Percentiles rank a stretch among this genome's conserved stretches.
Conservation (phyloP, 106 monocot genomes). For the Hemerocallis citrina region DNA sequence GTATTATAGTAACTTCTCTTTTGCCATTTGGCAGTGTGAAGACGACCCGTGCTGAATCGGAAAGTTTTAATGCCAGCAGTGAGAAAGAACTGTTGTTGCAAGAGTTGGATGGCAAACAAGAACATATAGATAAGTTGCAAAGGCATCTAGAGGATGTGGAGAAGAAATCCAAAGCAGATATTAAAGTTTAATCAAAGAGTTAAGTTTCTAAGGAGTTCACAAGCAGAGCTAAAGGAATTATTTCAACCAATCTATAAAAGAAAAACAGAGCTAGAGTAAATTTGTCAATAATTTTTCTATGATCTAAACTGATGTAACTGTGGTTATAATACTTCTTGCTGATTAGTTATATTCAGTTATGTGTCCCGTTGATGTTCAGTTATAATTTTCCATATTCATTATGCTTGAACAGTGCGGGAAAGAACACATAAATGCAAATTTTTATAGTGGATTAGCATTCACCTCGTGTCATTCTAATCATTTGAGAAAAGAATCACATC, state of each 20-base stretch:
- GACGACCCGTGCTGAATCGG: constrained; percentile 43
- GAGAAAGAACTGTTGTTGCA: constrained; percentile 58
- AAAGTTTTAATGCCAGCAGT: constrained; percentile 29
- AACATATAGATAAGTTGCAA: constrained; percentile 40
- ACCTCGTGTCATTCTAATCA: too few relatives aligned
- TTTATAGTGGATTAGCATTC: too few relatives aligned
- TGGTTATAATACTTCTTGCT: too few relatives aligned
- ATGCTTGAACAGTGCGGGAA: too few relatives aligned
- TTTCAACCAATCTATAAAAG: constrained; percentile 49
- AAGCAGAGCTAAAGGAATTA: constrained; percentile 59
- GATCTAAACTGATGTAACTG: too few relatives aligned
- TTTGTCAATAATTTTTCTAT: neutral
- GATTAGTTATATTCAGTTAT: too few relatives aligned
- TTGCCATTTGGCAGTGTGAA: constrained; percentile 39
- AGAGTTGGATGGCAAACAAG: constrained; percentile 47
- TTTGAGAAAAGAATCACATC: too few relatives aligned
- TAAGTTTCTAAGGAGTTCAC: constrained; percentile 74
- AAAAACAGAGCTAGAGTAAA: constrained; percentile 69
- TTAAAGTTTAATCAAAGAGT: constrained; percentile 85
- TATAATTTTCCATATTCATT: too few relatives aligned
- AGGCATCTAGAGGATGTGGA: constrained; percentile 52
- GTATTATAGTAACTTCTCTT: neutral
- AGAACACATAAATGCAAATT: too few relatives aligned
- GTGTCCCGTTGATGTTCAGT: too few relatives aligned
- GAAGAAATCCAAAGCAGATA: constrained; percentile 80